Conservation (phyloP, 495 filamentous ascomycete species). For the Aspergillus panamensis region DNA sequence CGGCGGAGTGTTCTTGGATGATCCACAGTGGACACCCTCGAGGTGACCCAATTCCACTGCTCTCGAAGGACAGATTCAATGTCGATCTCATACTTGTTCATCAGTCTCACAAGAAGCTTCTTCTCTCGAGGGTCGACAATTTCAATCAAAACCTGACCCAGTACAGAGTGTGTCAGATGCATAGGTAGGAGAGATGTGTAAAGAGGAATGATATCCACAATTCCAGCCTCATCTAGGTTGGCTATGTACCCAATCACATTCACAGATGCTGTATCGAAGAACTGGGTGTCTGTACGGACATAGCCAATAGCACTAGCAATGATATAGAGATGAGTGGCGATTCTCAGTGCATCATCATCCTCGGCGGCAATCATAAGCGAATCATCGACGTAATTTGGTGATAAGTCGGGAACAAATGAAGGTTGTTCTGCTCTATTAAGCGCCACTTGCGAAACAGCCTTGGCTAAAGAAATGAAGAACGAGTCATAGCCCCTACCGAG, state of each 20-base stretch:
- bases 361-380: constrained; percentile 38
- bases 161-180: constrained; percentile 37
- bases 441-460: constrained; percentile 36
- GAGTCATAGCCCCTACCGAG: constrained; percentile 37
- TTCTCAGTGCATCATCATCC: constrained; percentile 40
- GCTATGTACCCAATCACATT: constrained; percentile 74
- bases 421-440: constrained; percentile 19
- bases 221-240: constrained; percentile 62
- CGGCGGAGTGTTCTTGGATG: constrained; percentile 28
- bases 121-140: constrained; percentile 57
- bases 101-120: constrained; percentile 45
- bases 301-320: constrained; percentile 39
- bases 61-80: constrained; percentile 48
- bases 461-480: constrained; percentile 38
- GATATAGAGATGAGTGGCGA: constrained; percentile 50
- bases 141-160: constrained; percentile 56
- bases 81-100: constrained; percentile 52
- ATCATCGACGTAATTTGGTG: constrained; percentile 29
- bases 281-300: constrained; percentile 32
- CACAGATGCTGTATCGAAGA: constrained; percentile 32
- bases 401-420: constrained; percentile 35
- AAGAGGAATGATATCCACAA: constrained; percentile 73
- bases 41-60: constrained; percentile 52
- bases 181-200: constrained; percentile 75
- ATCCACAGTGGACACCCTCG: constrained; percentile 32